A percentile compares a stretch with the other conserved stretches of the same genome.
These are phyloP conservation scores for Lupinus albus DNA, from an alignment of 306 rosid species.

Conservation along the genomic window DNA sequence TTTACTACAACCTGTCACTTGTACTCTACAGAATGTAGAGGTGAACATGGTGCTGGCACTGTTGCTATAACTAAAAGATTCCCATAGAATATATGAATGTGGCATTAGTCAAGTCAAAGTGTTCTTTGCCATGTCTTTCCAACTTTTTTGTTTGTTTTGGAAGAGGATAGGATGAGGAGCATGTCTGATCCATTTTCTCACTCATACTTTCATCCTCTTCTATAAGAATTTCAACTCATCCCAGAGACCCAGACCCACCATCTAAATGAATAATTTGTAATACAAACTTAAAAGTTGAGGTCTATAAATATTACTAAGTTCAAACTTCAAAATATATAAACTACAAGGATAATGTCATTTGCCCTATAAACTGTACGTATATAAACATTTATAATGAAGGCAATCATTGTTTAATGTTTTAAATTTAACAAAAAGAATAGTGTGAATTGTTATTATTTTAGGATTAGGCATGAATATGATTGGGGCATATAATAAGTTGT, in stretches of 20 bases:
- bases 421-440: too few relatives aligned
- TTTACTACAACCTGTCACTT: slow-evolving; percentile 26
- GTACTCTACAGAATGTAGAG: slow-evolving; percentile 36
- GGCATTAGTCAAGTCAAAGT: slow-evolving; percentile 38
- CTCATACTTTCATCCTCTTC: slow-evolving; percentile 49
- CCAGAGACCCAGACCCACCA: slow-evolving; percentile 39
- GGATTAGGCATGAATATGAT: background rate
- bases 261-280: background rate
- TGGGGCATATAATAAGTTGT: background rate
- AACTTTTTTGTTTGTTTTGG: background rate
- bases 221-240: slow-evolving; percentile 30
- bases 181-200: slow-evolving; percentile 48
- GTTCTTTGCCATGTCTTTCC: slow-evolving; percentile 28
- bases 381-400: too few relatives aligned
- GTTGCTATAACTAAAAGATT: slow-evolving; percentile 27
- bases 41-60: slow-evolving; percentile 18
- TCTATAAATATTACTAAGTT: background rate
- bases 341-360: background rate
- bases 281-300: too few relatives aligned
- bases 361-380: too few relatives aligned
- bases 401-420: too few relatives aligned
- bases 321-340: background rate
- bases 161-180: background rate
- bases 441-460: background rate
- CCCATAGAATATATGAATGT: slow-evolving; percentile 12